Conservation (phyloP, 2,329 filamentous ascomycete species). For the Xylaria hypoxylon region DNA sequence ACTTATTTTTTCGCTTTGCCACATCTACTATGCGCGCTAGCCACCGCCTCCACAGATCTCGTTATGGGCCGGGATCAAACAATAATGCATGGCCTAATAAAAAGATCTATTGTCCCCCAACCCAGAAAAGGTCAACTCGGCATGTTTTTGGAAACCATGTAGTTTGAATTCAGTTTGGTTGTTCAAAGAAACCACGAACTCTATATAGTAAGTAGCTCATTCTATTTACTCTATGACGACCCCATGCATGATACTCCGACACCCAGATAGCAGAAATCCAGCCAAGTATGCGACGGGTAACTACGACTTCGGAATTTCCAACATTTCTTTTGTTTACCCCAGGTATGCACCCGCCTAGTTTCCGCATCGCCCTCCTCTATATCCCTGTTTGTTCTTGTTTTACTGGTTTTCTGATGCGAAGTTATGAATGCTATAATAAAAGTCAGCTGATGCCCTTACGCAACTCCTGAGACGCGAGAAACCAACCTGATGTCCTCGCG, state of each 20-base stretch:
- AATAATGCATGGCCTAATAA: too few relatives aligned
- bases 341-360: background rate
- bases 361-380: background rate
- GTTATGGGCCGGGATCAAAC: too few relatives aligned
- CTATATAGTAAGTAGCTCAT: background rate
- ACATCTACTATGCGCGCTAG: too few relatives aligned
- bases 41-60: too few relatives aligned
- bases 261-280: slow-evolving; percentile 1
- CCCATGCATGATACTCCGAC: background rate
- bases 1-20: too few relatives aligned
- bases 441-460: background rate
- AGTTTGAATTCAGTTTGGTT: background rate
- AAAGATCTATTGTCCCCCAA: background rate
- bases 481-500: slow-evolving; percentile 40
- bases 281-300: background rate
- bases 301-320: background rate
- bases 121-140: background rate
- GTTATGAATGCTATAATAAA: slow-evolving; percentile 36
- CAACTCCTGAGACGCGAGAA: too few relatives aligned
- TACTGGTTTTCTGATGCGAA: slow-evolving; percentile 34
- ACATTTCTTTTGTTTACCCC: background rate
- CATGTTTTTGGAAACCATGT: background rate
- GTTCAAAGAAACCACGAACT: background rate
- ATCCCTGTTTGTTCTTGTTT: background rate
- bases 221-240: slow-evolving; percentile 25